Evolutionary conservation across 2,329 filamentous ascomycete species (phyloP), one percentile per base, ranked within the genome.

Genomic region (Alternaria metachromatica): DNA sequence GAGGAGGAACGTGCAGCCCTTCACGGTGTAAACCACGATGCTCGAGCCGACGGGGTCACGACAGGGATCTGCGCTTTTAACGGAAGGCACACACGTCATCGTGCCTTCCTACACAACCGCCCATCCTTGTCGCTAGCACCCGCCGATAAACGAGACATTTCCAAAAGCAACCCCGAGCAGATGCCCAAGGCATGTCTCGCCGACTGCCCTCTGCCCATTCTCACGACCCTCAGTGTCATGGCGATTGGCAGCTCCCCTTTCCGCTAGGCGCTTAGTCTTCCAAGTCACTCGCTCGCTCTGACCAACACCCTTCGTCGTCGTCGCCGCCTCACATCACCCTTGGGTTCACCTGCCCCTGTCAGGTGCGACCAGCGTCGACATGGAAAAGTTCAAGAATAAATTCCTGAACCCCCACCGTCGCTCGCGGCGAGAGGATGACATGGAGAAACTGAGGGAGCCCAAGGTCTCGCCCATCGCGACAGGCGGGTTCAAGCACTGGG

Each of bases 401-500:
- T 57, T 78, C 23, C 64, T 76, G 58, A 64, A 68, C 33, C 51
- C 73, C 33, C 67, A 72, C 58, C 68, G 74, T 37, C 73, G 70
- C 49, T 65, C 75, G 20, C 65, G 67, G 51, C 69, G 69, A 61
- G 67, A 65, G 6, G 69, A 74, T 54, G 67, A 70, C n/a, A 73
- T 72, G 69, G 64, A 70, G 46, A 66, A 59, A 33, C 20, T 62
- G 11, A 46, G 64, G n/a, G 65, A 68, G 9, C 65, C 67, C 12
- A 59, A 53, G 41, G 41, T 50, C 55, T 59, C 49, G 58, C 49
- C 54, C 30, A 53, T 58, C 13, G 55, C 70, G 37, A 67, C 62
- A 44, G 63, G 66, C 10, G 68, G 74, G 50, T 81, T 82, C 60
- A 75, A 77, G 62, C 71, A 79, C 60, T 82, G 80, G 80, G 78